phyloP scores from a whole-genome alignment of 2,329 filamentous ascomycete genomes.

The Colletotrichum somersetense region DNA sequence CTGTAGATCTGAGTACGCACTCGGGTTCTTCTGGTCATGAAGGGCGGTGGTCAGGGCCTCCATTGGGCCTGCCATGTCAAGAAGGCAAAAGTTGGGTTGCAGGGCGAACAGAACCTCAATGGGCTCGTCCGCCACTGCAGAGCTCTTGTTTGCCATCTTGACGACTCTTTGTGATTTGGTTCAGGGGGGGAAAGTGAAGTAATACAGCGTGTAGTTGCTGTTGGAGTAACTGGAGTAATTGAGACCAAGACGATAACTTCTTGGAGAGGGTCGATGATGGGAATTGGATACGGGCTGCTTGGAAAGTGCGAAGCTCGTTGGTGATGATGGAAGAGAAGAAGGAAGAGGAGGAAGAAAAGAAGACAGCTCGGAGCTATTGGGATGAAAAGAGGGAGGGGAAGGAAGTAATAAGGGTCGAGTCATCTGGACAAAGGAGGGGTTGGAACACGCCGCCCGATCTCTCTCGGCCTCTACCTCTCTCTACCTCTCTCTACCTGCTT shows the following conservation, averaged over 20 bases:
- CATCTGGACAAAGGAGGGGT: conserved; percentile 42
- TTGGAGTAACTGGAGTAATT: conserved; percentile 28
- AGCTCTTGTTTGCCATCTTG: conserved; percentile 71
- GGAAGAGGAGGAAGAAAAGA: conserved; percentile 12
- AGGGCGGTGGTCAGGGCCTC: conserved; percentile 65
- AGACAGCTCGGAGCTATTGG: conserved; percentile 30
- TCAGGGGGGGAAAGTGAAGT: conserved; percentile 21
- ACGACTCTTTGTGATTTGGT: conserved; percentile 42
- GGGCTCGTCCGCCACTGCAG: conserved; percentile 70
- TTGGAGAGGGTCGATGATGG: conserved; percentile 15
- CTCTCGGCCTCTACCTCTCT: conserved; percentile 18
- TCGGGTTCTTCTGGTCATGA: conserved; percentile 65
- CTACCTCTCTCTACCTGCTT: conserved; percentile 1
- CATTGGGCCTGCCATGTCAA: conserved; percentile 69
- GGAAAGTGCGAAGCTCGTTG: conserved; percentile 32
- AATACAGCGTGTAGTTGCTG: conserved; percentile 26
- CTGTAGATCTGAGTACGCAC: conserved; percentile 54
- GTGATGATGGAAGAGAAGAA: conserved; percentile 25
- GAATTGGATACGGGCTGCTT: conserved; percentile 39
- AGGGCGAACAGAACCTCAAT: conserved; percentile 72
- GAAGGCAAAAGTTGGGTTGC: conserved; percentile 70
- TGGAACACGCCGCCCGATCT: conserved; percentile 36
- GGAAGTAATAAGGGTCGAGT: conserved; percentile 43
- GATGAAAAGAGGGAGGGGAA: conserved; percentile 43
- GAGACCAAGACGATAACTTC: conserved; percentile 8